These are phyloP conservation scores for Neophaeococcomyces mojaviensis DNA, from an alignment of 2,329 filamentous ascomycete species.

Conservation along the genomic window DNA sequence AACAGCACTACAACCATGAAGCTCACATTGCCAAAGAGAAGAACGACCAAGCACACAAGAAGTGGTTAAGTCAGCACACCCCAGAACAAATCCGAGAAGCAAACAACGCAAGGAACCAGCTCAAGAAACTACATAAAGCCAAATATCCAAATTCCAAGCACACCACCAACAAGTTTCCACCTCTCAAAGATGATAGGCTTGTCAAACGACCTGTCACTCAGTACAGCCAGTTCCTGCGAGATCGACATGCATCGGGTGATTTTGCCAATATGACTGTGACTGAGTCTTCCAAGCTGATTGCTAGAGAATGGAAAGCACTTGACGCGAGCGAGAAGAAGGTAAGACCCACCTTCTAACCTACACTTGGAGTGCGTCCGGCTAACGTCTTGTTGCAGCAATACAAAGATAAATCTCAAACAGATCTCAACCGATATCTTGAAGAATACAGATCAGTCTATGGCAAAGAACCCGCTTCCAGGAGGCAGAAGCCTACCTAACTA, in stretches of 20 bases:
- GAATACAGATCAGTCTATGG: constrained; percentile 33
- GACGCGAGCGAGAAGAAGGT: constrained; percentile 31
- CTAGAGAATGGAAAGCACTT: constrained; percentile 43
- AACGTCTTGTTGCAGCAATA: constrained; percentile 23
- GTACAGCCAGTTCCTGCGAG: constrained; percentile 39
- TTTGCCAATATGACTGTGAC: constrained; percentile 37
- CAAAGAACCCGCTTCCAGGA: not conserved
- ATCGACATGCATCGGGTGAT: constrained; percentile 43
- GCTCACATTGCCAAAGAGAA: constrained; percentile 41
- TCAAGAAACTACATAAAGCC: constrained; percentile 11
- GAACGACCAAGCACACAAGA: constrained; percentile 38
- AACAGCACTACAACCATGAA: constrained; percentile 44
- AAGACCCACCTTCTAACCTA: constrained; percentile 14
- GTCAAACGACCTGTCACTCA: constrained; percentile 37
- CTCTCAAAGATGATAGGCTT: constrained; percentile 48
- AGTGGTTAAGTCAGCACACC: constrained; percentile 50
- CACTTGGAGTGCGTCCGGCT: constrained; percentile 7
- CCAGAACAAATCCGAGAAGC: constrained; percentile 51
- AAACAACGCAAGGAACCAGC: constrained; percentile 47
- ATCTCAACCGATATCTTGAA: constrained; percentile 28
- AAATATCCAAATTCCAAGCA: constrained; percentile 15
- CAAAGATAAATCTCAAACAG: constrained; percentile 21
- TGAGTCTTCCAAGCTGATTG: constrained; percentile 37
- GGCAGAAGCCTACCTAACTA: not conserved
- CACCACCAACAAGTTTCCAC: constrained; percentile 11